Conservation (phyloP, 148 eudicot genomes). For the Euryodendron excelsum region DNA sequence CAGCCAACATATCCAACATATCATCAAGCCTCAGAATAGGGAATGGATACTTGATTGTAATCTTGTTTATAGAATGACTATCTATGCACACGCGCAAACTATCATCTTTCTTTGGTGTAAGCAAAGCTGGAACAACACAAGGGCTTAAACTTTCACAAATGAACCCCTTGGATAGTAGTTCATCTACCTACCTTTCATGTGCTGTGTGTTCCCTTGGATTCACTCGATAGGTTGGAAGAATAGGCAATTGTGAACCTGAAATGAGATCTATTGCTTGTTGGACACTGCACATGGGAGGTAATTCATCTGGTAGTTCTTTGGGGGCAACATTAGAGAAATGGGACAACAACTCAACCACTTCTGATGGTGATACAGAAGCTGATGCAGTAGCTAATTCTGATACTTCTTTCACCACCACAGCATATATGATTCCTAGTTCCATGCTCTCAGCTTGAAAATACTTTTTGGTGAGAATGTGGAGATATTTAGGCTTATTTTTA, state of each 20-base stretch:
- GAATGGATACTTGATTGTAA: no score
- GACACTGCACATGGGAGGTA: no score
- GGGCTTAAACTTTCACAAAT: no score
- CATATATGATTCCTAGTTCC: background rate
- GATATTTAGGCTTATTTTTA: background rate
- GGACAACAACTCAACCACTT: no score
- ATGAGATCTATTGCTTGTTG: background rate
- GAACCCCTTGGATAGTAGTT: background rate
- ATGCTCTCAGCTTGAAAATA: background rate
- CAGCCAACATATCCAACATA: no score
- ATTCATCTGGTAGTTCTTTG: background rate
- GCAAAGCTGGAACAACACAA: background rate
- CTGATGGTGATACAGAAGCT: no score
- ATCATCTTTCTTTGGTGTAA: background rate
- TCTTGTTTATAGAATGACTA: no score
- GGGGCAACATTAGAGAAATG: background rate
- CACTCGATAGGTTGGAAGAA: no score
- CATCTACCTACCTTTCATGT: background rate
- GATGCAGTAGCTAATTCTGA: no score
- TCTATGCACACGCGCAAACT: background rate
- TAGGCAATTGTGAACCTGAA: background rate
- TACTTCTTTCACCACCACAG: background rate
- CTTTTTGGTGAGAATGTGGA: conserved; percentile 5
- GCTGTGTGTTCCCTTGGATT: no score
- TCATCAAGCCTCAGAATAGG: no score